Base-by-base conservation (phyloP, 2,329 filamentous ascomycete species). In the Pseudogymnoascus sp. region DNA sequence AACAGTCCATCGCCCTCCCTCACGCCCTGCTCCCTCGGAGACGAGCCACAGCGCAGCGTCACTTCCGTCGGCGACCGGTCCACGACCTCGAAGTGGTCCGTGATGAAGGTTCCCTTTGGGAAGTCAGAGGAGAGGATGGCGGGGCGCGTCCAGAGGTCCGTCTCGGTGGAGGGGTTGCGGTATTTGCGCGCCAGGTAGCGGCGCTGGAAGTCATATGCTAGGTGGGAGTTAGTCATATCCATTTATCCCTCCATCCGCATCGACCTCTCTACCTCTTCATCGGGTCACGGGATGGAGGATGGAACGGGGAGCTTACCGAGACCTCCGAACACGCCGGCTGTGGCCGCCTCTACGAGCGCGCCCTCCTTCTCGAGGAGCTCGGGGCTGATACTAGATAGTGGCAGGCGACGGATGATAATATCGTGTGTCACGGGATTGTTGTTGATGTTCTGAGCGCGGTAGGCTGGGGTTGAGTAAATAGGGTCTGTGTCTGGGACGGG, bases 11-110 rank as follows among this genome's bases (percentile, higher is more conserved):
- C 86, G 1, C 79, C 81, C 7, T 77, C 74, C 6, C 86, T 77
- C 1, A 81, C 77, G 0, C 74, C 79, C 45, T 73, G 74, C 45
- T 80, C 80, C 19, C 82, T 75, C 0, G 86, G 86, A 1, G 81
- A 82, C 63, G 85, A 86, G 13, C 86, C 86, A 64, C 82, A 86
- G 19, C 86, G 81, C 19, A 89, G 77, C 0, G 83, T 77, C 61
- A 89, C 84, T 9, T 77, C 74, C 5, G 76, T 77, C 0, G 79
- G 74, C 0, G 80, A 84, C 72, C 85, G 85, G 59, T 84, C 80
- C 0, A 89, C 74, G 0, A 89, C 84, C 70, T 89, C 83, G 67
- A 89, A 89, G 71, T 89, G 86, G 68, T 89, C 84, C 2, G 82
- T 86, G 61, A 89, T 80, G 38, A 76, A 69, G 0, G 85, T 86